These are phyloP conservation scores for Lipomyces japonicus DNA, from an alignment of 805 yeast species.

Conservation along the genomic window DNA sequence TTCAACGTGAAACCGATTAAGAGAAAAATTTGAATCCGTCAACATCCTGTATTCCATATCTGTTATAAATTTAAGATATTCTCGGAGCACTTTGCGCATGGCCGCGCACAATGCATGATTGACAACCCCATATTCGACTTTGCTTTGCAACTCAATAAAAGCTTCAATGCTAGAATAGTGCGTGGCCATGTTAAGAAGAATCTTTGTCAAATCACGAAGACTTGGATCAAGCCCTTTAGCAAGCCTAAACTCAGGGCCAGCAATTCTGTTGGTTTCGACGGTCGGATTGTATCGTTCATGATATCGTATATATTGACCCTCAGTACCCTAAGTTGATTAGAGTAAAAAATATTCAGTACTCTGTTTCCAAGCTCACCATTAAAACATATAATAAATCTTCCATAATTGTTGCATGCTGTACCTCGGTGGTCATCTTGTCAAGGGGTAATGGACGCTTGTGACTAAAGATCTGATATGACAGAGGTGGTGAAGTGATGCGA, in stretches of 20 bases:
- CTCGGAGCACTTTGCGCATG: constrained; percentile 46
- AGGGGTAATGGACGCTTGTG: constrained; percentile 11
- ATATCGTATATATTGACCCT: constrained; percentile 73
- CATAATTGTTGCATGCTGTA: constrained; percentile 70
- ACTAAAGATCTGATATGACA: constrained; percentile 13
- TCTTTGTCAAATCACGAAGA: constrained; percentile 63
- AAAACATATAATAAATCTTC: constrained; percentile 67
- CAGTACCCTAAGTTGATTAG: constrained; percentile 47
- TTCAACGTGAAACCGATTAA: constrained; percentile 56
- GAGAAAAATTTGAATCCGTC: constrained; percentile 50
- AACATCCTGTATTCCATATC: constrained; percentile 54
- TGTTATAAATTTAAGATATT: constrained; percentile 33
- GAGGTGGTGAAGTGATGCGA: constrained; percentile 10
- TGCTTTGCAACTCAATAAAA: constrained; percentile 60
- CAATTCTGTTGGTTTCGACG: constrained; percentile 43
- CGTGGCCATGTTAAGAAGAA: constrained; percentile 60
- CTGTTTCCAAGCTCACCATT: constrained; percentile 35
- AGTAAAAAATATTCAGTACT: neutral
- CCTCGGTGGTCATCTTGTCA: constrained; percentile 40
- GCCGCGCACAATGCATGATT: constrained; percentile 68
- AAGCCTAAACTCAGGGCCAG: constrained; percentile 73
- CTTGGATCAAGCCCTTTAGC: constrained; percentile 71
- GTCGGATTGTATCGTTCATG: constrained; percentile 56
- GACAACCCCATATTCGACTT: constrained; percentile 59
- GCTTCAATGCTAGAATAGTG: constrained; percentile 54